phyloP scores from a whole-genome alignment of 805 yeast genomes.

The Sungouiella blattae region DNA sequence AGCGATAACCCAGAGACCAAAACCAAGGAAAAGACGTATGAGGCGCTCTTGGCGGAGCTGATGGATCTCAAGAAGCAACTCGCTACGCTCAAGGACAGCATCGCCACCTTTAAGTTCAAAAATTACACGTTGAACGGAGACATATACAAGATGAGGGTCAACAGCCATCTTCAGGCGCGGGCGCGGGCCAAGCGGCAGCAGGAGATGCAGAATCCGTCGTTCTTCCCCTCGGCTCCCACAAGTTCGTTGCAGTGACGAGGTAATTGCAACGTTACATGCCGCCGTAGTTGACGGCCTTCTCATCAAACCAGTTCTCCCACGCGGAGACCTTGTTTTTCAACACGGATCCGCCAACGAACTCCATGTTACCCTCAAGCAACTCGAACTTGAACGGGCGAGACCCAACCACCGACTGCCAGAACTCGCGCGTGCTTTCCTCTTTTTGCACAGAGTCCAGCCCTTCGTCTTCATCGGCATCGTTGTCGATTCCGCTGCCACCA shows the following conservation, averaged over 20 bases:
- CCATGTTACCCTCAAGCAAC: conserved; percentile 68
- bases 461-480: conserved; percentile 36
- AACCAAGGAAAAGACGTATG: conserved; percentile 12
- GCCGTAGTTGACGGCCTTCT: conserved; percentile 56
- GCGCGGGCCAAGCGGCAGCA: conserved; percentile 26
- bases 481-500: conserved; percentile 36
- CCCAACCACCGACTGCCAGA: conserved; percentile 41
- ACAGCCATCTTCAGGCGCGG: conserved; percentile 31
- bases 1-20: conserved; percentile 20
- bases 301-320: conserved; percentile 82
- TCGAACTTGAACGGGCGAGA: conserved; percentile 55
- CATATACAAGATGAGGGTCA: conserved; percentile 41
- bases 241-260: not conserved
- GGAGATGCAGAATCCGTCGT: conserved; percentile 31
- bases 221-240: conserved; percentile 32
- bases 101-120: conserved; percentile 32
- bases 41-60: conserved; percentile 16
- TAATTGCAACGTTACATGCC: too few relatives aligned
- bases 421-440: conserved; percentile 43
- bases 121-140: conserved; percentile 37
- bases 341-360: conserved; percentile 71
- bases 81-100: conserved; percentile 14
- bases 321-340: conserved; percentile 47
- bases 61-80: conserved; percentile 15
- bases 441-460: conserved; percentile 18